Conservation (phyloP, 352 stramenopile genomes). For the Pythium aphanidermatum region DNA sequence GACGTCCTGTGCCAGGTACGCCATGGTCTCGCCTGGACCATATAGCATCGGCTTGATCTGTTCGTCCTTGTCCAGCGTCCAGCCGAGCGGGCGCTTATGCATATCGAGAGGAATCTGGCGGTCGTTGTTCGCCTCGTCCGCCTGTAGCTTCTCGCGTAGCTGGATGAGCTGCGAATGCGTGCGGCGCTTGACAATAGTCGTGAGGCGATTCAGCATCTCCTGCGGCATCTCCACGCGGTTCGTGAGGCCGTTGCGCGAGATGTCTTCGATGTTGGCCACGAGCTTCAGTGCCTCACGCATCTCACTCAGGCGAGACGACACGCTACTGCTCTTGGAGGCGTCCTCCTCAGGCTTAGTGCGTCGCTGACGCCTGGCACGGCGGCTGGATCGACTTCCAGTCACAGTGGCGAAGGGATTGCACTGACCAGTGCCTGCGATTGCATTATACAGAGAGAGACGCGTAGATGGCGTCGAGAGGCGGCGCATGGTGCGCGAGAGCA, state of each 20-base stretch:
- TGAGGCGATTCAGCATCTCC: conserved; percentile 52
- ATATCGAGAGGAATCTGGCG: conserved; percentile 64
- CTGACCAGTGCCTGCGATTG: background rate
- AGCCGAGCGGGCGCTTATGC: conserved; percentile 71
- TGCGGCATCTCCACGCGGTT: conserved; percentile 70
- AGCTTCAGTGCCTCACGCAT: conserved; percentile 34
- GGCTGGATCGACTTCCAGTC: conserved; percentile 11
- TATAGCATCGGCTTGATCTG: conserved; percentile 67
- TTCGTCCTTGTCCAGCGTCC: conserved; percentile 60
- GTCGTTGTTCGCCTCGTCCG: conserved; percentile 36
- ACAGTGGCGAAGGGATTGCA: conserved; percentile 11
- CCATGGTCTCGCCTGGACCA: conserved; percentile 62
- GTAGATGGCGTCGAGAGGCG: conserved; percentile 3
- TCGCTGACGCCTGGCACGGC: conserved; percentile 40
- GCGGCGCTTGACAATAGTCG: conserved; percentile 49
- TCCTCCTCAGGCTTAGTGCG: conserved; percentile 20
- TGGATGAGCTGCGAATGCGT: conserved; percentile 77
- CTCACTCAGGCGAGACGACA: conserved; percentile 25
- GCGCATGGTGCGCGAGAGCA: conserved; percentile 4
- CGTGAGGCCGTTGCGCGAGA: conserved; percentile 57
- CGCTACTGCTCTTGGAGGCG: background rate
- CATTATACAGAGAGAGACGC: background rate
- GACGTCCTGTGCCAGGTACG: conserved; percentile 70
- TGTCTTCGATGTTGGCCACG: conserved; percentile 49
- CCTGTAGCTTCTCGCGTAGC: conserved; percentile 47